A percentile compares a stretch with the other conserved stretches of the same genome.
Evolutionary conservation across 2,329 filamentous ascomycete species (phyloP).

Genomic region (Macrophomina phaseolina): DNA sequence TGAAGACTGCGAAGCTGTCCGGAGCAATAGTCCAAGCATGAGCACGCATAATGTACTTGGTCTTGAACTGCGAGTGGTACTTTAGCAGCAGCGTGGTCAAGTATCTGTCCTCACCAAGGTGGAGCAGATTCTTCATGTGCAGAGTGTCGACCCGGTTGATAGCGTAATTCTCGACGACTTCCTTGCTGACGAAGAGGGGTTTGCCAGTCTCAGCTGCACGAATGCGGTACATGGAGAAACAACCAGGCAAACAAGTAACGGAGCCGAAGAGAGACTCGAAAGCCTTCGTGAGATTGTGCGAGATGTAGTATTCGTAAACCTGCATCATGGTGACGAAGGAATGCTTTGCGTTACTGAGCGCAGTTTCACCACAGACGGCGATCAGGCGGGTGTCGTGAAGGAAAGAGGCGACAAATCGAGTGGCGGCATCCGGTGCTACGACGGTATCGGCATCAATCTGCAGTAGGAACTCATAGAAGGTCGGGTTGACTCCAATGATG

Average conservation of each 20-base stretch:
- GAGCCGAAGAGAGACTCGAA: slow-evolving; percentile 97
- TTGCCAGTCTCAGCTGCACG: slow-evolving; percentile 93
- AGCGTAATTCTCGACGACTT: slow-evolving; percentile 85
- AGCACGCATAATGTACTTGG: slow-evolving; percentile 91
- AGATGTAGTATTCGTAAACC: slow-evolving; percentile 99
- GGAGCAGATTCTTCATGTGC: slow-evolving; percentile 98
- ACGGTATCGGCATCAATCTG: slow-evolving; percentile 98
- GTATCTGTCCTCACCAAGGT: slow-evolving; percentile 97
- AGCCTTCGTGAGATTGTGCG: slow-evolving; percentile 93
- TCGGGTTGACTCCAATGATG: slow-evolving; percentile 97
- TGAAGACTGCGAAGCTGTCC: slow-evolving; percentile 90
- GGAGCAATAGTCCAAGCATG: slow-evolving; percentile 98
- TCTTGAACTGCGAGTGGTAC: slow-evolving; percentile 93
- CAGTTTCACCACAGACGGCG: slow-evolving; percentile 92
- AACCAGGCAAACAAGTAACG: slow-evolving; percentile 96
- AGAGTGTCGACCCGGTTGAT: slow-evolving; percentile 96
- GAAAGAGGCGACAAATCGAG: slow-evolving; percentile 90
- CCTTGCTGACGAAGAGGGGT: slow-evolving; percentile 92
- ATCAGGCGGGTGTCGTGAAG: slow-evolving; percentile 92
- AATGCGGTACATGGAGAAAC: slow-evolving; percentile 99
- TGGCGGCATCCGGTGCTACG: slow-evolving; percentile 86
- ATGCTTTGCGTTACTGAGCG: slow-evolving; percentile 87
- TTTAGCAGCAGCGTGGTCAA: slow-evolving; percentile 93
- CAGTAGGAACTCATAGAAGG: slow-evolving; percentile 95
- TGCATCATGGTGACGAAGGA: slow-evolving; percentile 99